A percentile compares a stretch with the other conserved stretches of the same genome.
Conservation (phyloP, 2,329 filamentous ascomycete species). For the Neopestalotiopsis rosae region DNA sequence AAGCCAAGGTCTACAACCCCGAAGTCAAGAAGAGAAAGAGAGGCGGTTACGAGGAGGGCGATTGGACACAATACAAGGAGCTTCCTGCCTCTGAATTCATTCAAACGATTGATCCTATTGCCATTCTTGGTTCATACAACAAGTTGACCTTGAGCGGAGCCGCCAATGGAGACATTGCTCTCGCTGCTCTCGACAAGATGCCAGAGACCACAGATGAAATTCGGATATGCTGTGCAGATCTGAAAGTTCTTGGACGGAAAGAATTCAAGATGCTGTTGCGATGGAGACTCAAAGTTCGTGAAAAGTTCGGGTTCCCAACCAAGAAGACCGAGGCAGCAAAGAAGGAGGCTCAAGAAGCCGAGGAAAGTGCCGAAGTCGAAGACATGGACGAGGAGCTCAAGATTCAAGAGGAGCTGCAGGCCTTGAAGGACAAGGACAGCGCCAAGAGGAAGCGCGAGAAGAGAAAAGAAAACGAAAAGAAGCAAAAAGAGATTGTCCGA, state of each 20-base stretch:
- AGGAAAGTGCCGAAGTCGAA: slow-evolving; percentile 83
- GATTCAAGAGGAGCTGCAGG: slow-evolving; percentile 86
- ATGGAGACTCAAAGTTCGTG: slow-evolving; percentile 88
- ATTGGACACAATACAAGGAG: slow-evolving; percentile 92
- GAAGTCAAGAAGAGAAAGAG: slow-evolving; percentile 97
- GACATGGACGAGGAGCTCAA: slow-evolving; percentile 94
- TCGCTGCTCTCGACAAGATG: slow-evolving; percentile 84
- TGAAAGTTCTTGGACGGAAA: slow-evolving; percentile 90
- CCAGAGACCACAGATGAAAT: slow-evolving; percentile 88
- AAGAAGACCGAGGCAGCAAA: slow-evolving; percentile 67
- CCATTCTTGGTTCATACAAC: slow-evolving; percentile 86
- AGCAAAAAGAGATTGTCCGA: slow-evolving; percentile 91
- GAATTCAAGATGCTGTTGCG: slow-evolving; percentile 90
- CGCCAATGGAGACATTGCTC: slow-evolving; percentile 81
- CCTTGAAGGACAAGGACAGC: slow-evolving; percentile 78
- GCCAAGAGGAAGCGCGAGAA: slow-evolving; percentile 82
- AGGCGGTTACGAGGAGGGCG: slow-evolving; percentile 96
- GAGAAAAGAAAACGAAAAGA: slow-evolving; percentile 88
- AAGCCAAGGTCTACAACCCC: slow-evolving; percentile 97
- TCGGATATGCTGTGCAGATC: slow-evolving; percentile 75
- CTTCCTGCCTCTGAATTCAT: slow-evolving; percentile 90
- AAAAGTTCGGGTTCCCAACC: slow-evolving; percentile 84
- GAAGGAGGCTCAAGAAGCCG: slow-evolving; percentile 49
- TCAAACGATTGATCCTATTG: slow-evolving; percentile 90
- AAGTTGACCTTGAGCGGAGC: slow-evolving; percentile 81